Evolutionary conservation across 2,329 filamentous ascomycete species (phyloP).

Genomic region (Ceratocystis smalleyi): DNA sequence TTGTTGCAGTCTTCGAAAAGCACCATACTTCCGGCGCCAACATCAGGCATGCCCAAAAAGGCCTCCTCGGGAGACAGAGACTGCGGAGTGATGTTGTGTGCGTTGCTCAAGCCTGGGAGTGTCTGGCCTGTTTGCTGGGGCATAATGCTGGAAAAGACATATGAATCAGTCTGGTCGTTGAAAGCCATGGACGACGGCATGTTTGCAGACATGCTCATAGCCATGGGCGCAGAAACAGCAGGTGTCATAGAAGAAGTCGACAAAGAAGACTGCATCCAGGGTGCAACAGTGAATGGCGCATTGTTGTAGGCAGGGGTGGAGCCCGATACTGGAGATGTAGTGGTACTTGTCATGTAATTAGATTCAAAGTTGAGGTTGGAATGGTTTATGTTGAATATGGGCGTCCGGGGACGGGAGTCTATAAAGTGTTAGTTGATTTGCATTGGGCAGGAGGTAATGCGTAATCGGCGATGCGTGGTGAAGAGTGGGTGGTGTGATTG

Average conservation of each 20-base stretch:
- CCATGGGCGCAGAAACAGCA: neutral
- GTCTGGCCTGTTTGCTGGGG: neutral
- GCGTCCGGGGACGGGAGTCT: conserved; percentile 1
- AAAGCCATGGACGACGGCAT: conserved; percentile 1
- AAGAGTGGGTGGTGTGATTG: neutral
- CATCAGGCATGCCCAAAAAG: neutral
- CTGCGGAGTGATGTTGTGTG: conserved; percentile 3
- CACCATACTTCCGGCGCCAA: neutral
- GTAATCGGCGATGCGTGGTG: too few relatives aligned
- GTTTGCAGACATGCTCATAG: neutral
- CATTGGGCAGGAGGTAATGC: neutral
- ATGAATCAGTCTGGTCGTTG: neutral
- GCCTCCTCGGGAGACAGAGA: conserved; percentile 1
- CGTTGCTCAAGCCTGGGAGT: neutral
- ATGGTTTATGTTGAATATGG: neutral
- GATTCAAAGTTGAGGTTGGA: neutral
- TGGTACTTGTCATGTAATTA: neutral
- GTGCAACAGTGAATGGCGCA: neutral
- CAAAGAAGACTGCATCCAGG: neutral
- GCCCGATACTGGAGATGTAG: neutral
- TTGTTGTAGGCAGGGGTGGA: neutral
- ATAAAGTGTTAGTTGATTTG: neutral
- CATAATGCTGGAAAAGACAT: neutral
- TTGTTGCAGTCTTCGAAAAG: neutral
- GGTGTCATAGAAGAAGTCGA: neutral